Base-by-base conservation (phyloP, 1,284 basidiomycete species). In the Sporisorium graminicola region DNA sequence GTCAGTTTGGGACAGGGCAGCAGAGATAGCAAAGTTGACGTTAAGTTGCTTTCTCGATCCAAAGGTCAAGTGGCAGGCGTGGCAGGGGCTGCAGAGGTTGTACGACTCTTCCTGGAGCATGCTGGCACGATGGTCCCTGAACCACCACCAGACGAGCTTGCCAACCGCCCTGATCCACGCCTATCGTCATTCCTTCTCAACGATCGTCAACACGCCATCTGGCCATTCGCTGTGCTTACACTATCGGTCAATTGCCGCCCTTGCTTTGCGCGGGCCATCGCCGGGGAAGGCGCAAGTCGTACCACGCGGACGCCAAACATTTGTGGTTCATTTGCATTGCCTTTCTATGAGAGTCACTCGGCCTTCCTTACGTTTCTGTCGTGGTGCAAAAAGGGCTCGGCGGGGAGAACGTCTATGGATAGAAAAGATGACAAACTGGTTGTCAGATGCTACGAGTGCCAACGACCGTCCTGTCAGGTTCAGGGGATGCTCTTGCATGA, bases 91-190 rank as follows among this genome's bases (percentile, higher is more conserved):
- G 56, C 43, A 56, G 51, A 56, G n/a, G 14, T 54, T 31, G 57
- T 29, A 43, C 51, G 24, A 49, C 24, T 53, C 60, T 14, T 33
- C 14, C 69, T 72, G 37, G 69, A 72, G 64, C 69, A 58, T 63
- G 18, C 69, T 72, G 50, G 69, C 69, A 66, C 69, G 60, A 65
- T 52, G 7, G 5, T 43, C 9, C 33, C 5, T 10, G 29, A 37
- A 26, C 6, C 47, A n/a, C 29, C 47, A 10, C 27, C 27, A 18
- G 47, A 49, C n/a, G 31, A 49, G 47, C 24, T 47, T 35, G 35
- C 3, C 35, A 35, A 35, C 3, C 10, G 12, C 37, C 2, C 18
- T n/a, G 18, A 40, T n/a, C 14, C 16, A 4, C 20, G 8, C 18
- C 26, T n/a, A 3, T 18, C 27, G 47, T n/a, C 29, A 33, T 31